Percentiles rank a stretch among this genome's conserved stretches.
Conservation (phyloP, 1,284 basidiomycete genomes). For the Rhodotorula sp. region DNA sequence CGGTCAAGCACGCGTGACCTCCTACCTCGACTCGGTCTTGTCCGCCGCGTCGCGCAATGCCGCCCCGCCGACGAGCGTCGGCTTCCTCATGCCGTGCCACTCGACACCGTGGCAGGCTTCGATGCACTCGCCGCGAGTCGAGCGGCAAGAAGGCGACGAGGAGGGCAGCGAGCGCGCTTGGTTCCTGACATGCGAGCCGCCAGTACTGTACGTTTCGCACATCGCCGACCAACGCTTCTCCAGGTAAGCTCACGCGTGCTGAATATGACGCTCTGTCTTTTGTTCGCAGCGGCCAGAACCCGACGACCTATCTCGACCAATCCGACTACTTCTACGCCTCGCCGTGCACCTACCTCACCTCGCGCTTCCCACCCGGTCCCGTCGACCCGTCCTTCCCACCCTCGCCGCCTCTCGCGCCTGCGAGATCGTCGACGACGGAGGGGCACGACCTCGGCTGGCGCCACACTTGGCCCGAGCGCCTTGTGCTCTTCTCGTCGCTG, state of each 20-base stretch:
- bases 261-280: slow-evolving; percentile 2
- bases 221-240: neutral
- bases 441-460: slow-evolving; percentile 54
- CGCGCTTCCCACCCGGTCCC: slow-evolving; percentile 61
- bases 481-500: slow-evolving; percentile 76
- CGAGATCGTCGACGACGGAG: slow-evolving; percentile 51
- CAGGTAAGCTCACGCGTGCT: neutral
- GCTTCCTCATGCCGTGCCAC: slow-evolving; percentile 94
- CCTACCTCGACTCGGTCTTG: slow-evolving; percentile 44
- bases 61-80: slow-evolving; percentile 60
- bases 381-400: slow-evolving; percentile 69
- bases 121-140: slow-evolving; percentile 68
- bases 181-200: slow-evolving; percentile 89
- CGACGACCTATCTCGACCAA: slow-evolving; percentile 71
- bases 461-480: slow-evolving; percentile 76
- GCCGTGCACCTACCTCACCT: slow-evolving; percentile 66
- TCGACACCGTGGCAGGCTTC: slow-evolving; percentile 94
- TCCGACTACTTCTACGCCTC: slow-evolving; percentile 78
- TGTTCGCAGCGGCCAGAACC: slow-evolving; percentile 57
- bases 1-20: slow-evolving; percentile 73
- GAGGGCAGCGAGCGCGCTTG: slow-evolving; percentile 62
- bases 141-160: slow-evolving; percentile 44
- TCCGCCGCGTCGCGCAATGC: no score
- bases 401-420: slow-evolving; percentile 64
- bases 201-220: slow-evolving; percentile 62